phyloP scores from a whole-genome alignment of 148 eudicot species.

The Rhododendron molle region DNA sequence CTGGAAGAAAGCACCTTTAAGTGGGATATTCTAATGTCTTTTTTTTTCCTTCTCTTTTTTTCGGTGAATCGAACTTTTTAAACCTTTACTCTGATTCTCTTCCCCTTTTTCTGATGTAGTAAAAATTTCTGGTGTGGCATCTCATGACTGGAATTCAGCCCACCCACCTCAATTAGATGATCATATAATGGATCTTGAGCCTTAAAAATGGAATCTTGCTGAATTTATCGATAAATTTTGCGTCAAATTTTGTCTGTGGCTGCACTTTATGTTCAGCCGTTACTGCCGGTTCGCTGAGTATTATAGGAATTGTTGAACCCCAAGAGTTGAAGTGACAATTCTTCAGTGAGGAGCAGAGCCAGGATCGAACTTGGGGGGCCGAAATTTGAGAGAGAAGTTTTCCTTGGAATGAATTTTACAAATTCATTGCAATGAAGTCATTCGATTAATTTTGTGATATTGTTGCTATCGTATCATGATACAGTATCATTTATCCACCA shows the following conservation, averaged over 20 bases:
- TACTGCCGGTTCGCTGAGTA: background rate
- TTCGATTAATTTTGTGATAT: background rate
- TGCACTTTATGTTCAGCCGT: background rate
- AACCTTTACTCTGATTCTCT: slow-evolving; percentile 17
- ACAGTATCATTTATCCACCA: background rate
- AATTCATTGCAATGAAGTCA: background rate
- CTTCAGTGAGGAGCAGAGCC: background rate
- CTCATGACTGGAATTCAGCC: background rate
- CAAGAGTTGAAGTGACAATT: background rate
- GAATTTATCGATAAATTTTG: background rate
- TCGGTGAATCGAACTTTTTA: background rate
- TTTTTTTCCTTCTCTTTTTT: background rate
- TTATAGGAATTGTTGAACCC: background rate
- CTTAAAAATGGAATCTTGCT: background rate
- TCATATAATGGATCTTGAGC: background rate
- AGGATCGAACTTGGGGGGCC: background rate
- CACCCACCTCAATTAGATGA: background rate
- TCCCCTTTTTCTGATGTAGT: background rate
- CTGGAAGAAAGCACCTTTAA: background rate
- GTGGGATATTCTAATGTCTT: slow-evolving; percentile 3
- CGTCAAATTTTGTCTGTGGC: background rate
- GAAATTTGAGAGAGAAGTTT: background rate
- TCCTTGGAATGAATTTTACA: background rate
- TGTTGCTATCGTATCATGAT: background rate
- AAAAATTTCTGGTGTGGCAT: background rate